A percentile compares a stretch with the other conserved stretches of the same genome.
phyloP scores from a whole-genome alignment of 129 eudicot genomes.

The Tanacetum coccineum region DNA sequence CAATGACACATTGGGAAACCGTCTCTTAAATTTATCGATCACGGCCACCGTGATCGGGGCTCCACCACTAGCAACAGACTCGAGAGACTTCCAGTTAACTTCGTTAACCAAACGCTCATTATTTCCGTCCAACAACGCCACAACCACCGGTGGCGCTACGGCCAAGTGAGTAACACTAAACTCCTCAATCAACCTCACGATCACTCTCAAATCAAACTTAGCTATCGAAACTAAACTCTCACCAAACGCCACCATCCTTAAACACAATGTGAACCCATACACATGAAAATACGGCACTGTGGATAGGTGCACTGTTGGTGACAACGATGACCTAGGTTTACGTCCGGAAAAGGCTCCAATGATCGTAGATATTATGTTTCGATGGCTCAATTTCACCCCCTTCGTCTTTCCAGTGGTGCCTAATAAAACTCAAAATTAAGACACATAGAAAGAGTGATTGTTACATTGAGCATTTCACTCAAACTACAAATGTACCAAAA shows the following conservation, averaged over 20 bases:
- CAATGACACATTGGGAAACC: constrained; percentile 34
- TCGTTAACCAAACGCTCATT: constrained; percentile 7
- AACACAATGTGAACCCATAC: background rate
- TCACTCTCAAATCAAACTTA: constrained; percentile 17
- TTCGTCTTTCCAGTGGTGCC: too few species aligned
- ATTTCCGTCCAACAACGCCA: constrained; percentile 36
- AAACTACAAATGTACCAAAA: too few species aligned
- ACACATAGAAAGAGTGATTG: too few species aligned
- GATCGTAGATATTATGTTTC: too few species aligned
- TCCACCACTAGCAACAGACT: constrained; percentile 41
- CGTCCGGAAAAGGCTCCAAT: too few species aligned
- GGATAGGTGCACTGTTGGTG: background rate
- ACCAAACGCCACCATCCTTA: background rate
- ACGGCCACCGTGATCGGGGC: constrained; percentile 46
- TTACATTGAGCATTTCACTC: too few species aligned
- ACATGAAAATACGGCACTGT: background rate
- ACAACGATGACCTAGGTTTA: too few species aligned
- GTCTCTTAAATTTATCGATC: constrained; percentile 31
- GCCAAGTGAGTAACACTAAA: constrained; percentile 45
- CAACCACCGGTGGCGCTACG: constrained; percentile 55
- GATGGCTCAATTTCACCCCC: too few species aligned
- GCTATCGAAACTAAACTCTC: background rate
- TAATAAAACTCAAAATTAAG: too few species aligned
- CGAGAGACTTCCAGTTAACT: constrained; percentile 40
- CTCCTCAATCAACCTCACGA: constrained; percentile 46